Percentiles rank a stretch among this genome's conserved stretches.
These are phyloP conservation scores for Trametes meyenii DNA, from an alignment of 768 basidiomycete species.

Conservation along the genomic window DNA sequence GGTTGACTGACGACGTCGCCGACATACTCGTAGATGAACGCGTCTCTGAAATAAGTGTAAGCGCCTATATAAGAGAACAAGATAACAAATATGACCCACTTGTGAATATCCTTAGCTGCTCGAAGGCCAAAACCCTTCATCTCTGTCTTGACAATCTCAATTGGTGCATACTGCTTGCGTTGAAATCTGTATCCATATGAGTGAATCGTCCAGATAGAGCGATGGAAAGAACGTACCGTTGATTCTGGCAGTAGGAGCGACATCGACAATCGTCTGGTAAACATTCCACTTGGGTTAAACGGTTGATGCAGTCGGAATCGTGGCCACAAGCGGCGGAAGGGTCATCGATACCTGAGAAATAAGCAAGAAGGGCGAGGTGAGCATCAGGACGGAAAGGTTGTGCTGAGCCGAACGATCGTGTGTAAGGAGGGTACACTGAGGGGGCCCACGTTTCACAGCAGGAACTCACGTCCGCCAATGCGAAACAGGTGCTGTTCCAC, in stretches of 20 bases:
- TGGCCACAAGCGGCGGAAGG: constrained; percentile 78
- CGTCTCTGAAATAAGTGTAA: constrained; percentile 55
- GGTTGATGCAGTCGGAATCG: constrained; percentile 93
- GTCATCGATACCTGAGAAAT: constrained; percentile 54
- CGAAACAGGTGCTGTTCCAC: too few relatives aligned
- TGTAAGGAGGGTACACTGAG: neutral
- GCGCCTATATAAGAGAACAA: neutral
- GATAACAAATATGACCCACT: constrained; percentile 55
- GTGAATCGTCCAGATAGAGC: neutral
- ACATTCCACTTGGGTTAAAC: constrained; percentile 97
- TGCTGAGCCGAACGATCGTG: constrained; percentile 12
- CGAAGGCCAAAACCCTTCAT: constrained; percentile 95
- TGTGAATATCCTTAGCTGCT: constrained; percentile 65
- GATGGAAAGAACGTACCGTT: constrained; percentile 63
- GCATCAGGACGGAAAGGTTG: too few relatives aligned
- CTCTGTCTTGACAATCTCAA: constrained; percentile 91
- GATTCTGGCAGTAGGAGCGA: constrained; percentile 82
- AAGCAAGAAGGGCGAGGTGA: neutral
- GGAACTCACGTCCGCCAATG: too few relatives aligned
- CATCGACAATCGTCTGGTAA: constrained; percentile 88
- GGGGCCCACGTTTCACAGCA: too few relatives aligned
- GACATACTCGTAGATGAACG: constrained; percentile 96
- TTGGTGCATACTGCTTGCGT: constrained; percentile 77
- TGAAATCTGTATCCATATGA: constrained; percentile 67
- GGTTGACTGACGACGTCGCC: constrained; percentile 91